Percentiles rank a stretch among this genome's conserved stretches.
Conservation (phyloP, 169 alveolate species). For the Plasmodium inui region DNA sequence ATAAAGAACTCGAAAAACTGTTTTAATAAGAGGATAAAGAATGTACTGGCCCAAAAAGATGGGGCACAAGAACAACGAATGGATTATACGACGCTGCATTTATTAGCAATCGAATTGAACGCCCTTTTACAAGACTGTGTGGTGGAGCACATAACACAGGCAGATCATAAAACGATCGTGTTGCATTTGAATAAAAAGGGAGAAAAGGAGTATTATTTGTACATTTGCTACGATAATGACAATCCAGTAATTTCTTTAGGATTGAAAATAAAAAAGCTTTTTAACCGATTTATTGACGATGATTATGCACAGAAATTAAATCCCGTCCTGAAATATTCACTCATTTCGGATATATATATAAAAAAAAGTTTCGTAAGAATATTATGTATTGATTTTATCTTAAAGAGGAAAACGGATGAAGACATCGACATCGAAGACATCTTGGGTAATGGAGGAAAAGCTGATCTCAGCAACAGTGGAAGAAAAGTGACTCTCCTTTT, state of each 20-base stretch:
- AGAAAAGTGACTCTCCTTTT: constrained; percentile 71
- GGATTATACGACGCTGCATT: constrained; percentile 64
- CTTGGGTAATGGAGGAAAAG: not conserved
- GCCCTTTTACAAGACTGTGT: constrained; percentile 37
- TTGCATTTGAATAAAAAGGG: constrained; percentile 46
- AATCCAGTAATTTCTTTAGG: constrained; percentile 71
- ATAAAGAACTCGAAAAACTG: constrained; percentile 55
- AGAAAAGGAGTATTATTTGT: constrained; percentile 54
- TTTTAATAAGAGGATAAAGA: constrained; percentile 41
- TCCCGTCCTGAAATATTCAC: constrained; percentile 66
- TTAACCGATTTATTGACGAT: constrained; percentile 72
- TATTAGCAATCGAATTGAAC: constrained; percentile 44
- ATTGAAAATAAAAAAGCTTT: constrained; percentile 57
- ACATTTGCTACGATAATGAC: constrained; percentile 59
- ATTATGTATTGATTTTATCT: constrained; percentile 69
- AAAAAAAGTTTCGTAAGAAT: constrained; percentile 59
- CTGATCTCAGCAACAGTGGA: not conserved
- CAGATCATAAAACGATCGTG: constrained; percentile 54
- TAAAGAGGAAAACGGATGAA: constrained; percentile 57
- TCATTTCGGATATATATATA: constrained; percentile 57
- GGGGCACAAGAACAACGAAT: not conserved
- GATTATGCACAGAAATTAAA: constrained; percentile 72
- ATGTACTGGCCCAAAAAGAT: not conserved
- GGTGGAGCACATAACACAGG: constrained; percentile 69
- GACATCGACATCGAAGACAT: constrained; percentile 67